Evolutionary conservation across 805 yeast species (phyloP).

Genomic region (Pichia occidentalis): DNA sequence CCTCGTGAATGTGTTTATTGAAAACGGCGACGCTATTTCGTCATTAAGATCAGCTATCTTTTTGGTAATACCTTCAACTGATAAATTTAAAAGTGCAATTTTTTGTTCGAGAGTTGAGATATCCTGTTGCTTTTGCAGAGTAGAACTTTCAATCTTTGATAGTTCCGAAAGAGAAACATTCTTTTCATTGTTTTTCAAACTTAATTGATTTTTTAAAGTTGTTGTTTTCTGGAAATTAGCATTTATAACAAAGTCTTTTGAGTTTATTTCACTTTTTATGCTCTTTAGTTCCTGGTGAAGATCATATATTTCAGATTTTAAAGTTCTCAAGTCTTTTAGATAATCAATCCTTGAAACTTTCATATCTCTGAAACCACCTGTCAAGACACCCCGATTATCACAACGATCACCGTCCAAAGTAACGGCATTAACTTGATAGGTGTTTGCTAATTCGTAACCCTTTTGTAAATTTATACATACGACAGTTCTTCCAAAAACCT

Average conservation of each 20-base stretch:
- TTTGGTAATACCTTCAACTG: slow-evolving; percentile 31
- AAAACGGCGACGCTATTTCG: slow-evolving; percentile 52
- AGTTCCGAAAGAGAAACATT: slow-evolving; percentile 40
- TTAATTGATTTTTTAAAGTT: slow-evolving; percentile 34
- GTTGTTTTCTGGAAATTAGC: slow-evolving; percentile 39
- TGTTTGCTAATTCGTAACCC: slow-evolving; percentile 62
- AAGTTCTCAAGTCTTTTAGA: slow-evolving; percentile 47
- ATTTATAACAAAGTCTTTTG: slow-evolving; percentile 48
- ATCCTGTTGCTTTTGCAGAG: slow-evolving; percentile 39
- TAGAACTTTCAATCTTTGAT: slow-evolving; percentile 37
- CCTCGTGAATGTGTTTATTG: slow-evolving; percentile 38
- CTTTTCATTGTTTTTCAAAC: slow-evolving; percentile 34
- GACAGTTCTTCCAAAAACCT: slow-evolving; percentile 75
- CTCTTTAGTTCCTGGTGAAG: slow-evolving; percentile 35
- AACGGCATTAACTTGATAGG: slow-evolving; percentile 61
- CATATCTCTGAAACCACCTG: slow-evolving; percentile 81
- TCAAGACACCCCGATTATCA: slow-evolving; percentile 73
- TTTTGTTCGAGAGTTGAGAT: slow-evolving; percentile 31
- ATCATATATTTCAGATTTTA: slow-evolving; percentile 41
- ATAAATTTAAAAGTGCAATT: slow-evolving; percentile 28
- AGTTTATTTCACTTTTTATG: slow-evolving; percentile 33
- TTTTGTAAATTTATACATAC: slow-evolving; percentile 64
- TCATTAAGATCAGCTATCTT: slow-evolving; percentile 37
- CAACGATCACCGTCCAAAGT: slow-evolving; percentile 91
- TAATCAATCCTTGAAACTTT: slow-evolving; percentile 66